phyloP scores from a whole-genome alignment of 371 early-diverging fungal genomes.

The Mortierella sp. region DNA sequence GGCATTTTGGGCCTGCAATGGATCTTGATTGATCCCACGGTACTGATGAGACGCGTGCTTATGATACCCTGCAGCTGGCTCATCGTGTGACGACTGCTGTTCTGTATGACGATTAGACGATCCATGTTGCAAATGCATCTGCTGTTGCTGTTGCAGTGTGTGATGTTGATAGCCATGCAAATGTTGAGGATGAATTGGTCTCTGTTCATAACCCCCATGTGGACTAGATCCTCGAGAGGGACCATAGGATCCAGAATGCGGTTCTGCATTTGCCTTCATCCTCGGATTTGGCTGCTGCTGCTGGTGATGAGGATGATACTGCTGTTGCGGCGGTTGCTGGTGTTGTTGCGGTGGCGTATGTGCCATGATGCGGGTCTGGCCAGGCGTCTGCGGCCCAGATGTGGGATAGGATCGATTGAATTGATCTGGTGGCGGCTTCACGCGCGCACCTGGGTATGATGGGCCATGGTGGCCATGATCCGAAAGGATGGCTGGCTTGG shows the following conservation, averaged over 20 bases:
- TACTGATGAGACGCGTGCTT: constrained; percentile 23
- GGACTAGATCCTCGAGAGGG: neutral
- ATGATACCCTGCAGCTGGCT: constrained; percentile 10
- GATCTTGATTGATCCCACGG: constrained; percentile 22
- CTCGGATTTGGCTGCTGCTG: constrained; percentile 19
- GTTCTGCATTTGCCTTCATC: constrained; percentile 20
- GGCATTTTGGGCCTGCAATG: neutral
- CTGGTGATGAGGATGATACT: constrained; percentile 11
- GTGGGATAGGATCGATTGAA: constrained; percentile 17
- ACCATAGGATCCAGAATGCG: constrained; percentile 8
- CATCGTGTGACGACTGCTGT: constrained; percentile 23
- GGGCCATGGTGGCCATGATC: constrained; percentile 19
- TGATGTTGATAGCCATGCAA: constrained; percentile 11
- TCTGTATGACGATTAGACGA: constrained; percentile 19
- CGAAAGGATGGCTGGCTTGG: constrained; percentile 11
- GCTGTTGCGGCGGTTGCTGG: constrained; percentile 8
- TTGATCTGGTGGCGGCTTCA: constrained; percentile 11
- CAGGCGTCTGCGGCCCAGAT: constrained; percentile 1
- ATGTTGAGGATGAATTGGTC: constrained; percentile 22
- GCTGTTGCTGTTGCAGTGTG: constrained; percentile 28
- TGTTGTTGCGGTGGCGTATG: constrained; percentile 23
- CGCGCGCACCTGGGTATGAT: constrained; percentile 8
- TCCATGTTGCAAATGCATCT: constrained; percentile 14
- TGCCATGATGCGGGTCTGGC: constrained; percentile 4
- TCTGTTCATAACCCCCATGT: constrained; percentile 18